Conservation (phyloP, 2,329 filamentous ascomycete genomes). For the Hawksworthiomyces lignivorus region DNA sequence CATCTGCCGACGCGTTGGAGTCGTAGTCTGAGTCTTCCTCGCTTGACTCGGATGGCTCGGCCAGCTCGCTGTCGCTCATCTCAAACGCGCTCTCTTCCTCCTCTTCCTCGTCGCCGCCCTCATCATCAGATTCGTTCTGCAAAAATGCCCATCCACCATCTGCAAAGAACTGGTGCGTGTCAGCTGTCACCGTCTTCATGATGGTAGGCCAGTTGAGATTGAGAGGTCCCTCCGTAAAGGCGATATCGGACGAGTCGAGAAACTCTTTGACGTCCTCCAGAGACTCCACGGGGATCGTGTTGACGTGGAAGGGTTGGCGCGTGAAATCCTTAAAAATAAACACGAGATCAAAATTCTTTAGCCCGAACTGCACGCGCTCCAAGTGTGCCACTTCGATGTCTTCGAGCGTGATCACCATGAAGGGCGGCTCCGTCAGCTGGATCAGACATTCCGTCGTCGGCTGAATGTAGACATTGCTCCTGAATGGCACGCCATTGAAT, state of each 20-base stretch:
- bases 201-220: conserved; percentile 99
- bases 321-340: conserved; percentile 98
- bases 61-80: conserved; percentile 77
- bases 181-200: conserved; percentile 95
- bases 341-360: conserved; percentile 98
- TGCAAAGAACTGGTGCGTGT: conserved; percentile 89
- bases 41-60: conserved; percentile 66
- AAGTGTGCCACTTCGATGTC: conserved; percentile 96
- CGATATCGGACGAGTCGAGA: conserved; percentile 91
- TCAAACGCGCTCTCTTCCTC: conserved; percentile 92
- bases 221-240: conserved; percentile 86
- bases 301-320: conserved; percentile 85
- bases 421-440: conserved; percentile 92
- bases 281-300: conserved; percentile 94
- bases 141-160: conserved; percentile 96
- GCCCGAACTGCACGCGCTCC: conserved; percentile 89
- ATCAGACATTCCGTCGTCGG: conserved; percentile 96
- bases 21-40: conserved; percentile 91
- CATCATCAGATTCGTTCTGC: conserved; percentile 77
- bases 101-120: conserved; percentile 67
- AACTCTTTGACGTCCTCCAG: conserved; percentile 96
- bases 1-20: conserved; percentile 77
- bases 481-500: conserved; percentile 93
- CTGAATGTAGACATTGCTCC: conserved; percentile 91
- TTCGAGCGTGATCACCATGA: conserved; percentile 89